These are phyloP conservation scores for Pilasporangium apinafurcum DNA, from an alignment of 352 stramenopile species.

Conservation along the genomic window DNA sequence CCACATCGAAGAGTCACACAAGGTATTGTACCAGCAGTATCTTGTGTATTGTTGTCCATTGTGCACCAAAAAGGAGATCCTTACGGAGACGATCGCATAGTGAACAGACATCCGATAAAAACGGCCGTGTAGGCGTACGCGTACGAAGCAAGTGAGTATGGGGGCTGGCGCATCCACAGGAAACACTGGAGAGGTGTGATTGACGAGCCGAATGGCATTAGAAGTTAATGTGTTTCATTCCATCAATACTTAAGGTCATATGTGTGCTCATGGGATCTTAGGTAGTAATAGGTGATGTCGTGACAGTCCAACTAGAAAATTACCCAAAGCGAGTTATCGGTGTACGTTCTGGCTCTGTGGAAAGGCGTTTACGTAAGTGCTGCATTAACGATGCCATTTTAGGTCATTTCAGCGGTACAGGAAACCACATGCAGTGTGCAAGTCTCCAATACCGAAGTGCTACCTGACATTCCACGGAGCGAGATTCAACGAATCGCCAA, in stretches of 20 bases:
- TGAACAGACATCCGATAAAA: conserved; percentile 6
- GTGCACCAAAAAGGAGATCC: too few relatives aligned
- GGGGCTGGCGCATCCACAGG: conserved; percentile 28
- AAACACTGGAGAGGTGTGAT: conserved; percentile 19
- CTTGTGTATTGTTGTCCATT: too few relatives aligned
- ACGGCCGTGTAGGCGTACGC: background rate
- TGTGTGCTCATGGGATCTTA: too few relatives aligned
- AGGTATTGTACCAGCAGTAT: too few relatives aligned
- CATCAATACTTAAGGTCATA: too few relatives aligned
- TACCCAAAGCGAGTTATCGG: conserved; percentile 51
- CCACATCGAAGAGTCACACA: too few relatives aligned
- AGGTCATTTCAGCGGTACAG: conserved; percentile 47
- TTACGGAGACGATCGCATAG: conserved; percentile 3
- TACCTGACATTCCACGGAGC: conserved; percentile 24
- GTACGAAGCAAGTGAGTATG: conserved; percentile 11
- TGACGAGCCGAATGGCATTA: background rate
- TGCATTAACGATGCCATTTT: background rate
- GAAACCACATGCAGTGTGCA: conserved; percentile 41
- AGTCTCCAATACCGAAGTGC: conserved; percentile 40
- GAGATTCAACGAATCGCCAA: conserved; percentile 51
- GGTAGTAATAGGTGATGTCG: conserved; percentile 56
- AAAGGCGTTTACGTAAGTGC: background rate
- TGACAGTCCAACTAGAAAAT: conserved; percentile 37
- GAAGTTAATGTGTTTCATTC: background rate
- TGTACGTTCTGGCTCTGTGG: conserved; percentile 13